Conservation (phyloP, 768 basidiomycete genomes). For the Hortiboletus campestris region DNA sequence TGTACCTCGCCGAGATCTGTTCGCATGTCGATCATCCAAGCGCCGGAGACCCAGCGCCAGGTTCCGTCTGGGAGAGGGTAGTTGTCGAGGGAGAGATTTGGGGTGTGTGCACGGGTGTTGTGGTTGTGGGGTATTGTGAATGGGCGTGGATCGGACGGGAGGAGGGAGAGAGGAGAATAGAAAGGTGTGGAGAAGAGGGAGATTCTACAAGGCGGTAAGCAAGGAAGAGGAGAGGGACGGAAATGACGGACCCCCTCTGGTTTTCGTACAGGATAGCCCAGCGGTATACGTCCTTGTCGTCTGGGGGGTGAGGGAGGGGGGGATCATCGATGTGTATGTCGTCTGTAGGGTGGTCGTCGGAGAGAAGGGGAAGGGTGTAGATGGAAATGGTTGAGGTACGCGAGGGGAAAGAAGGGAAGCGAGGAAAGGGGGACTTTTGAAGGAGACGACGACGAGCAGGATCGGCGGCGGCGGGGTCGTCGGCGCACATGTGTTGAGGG, state of each 20-base stretch:
- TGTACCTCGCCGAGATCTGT: constrained; percentile 71
- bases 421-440: constrained; percentile 34
- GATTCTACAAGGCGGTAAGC: constrained; percentile 37
- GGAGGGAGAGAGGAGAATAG: constrained; percentile 67
- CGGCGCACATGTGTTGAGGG: constrained; percentile 39
- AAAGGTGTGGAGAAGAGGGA: constrained; percentile 71
- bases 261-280: constrained; percentile 85
- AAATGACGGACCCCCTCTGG: constrained; percentile 64
- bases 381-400: constrained; percentile 2
- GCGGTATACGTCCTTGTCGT: constrained; percentile 54
- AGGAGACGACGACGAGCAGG: constrained; percentile 47
- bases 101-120: constrained; percentile 43
- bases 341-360: background rate
- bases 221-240: background rate
- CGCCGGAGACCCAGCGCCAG: constrained; percentile 78
- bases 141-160: constrained; percentile 70
- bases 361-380: background rate
- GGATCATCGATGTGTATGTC: constrained; percentile 35
- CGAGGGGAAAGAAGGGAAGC: constrained; percentile 34
- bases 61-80: constrained; percentile 78
- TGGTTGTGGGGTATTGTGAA: constrained; percentile 59
- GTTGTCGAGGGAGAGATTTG: constrained; percentile 53
- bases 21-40: constrained; percentile 91
- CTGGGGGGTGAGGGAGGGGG: constrained; percentile 22
- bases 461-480: constrained; percentile 43